These are phyloP conservation scores for Botrytis cinerea DNA, from an alignment of 2,329 filamentous ascomycete genomes.

Conservation along the genomic window DNA sequence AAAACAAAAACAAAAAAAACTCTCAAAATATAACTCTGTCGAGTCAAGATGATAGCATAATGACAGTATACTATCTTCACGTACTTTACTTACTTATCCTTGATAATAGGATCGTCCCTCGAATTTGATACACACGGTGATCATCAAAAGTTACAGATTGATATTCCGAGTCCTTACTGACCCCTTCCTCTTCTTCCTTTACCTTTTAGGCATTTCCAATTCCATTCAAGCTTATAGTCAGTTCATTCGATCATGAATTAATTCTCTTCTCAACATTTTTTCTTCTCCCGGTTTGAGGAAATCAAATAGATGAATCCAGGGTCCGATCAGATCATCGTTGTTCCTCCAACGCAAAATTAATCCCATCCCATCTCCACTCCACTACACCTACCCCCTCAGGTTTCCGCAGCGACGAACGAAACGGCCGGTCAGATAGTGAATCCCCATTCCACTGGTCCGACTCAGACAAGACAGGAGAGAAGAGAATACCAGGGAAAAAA, in stretches of 20 bases:
- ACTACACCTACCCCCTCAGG: neutral
- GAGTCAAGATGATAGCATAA: neutral
- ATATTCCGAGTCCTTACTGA: neutral
- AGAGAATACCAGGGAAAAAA: neutral
- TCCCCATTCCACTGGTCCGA: neutral
- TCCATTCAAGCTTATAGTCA: neutral
- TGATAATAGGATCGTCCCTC: neutral
- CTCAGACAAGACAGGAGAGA: neutral
- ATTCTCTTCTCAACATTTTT: neutral
- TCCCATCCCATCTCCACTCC: neutral
- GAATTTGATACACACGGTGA: neutral
- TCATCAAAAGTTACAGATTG: neutral
- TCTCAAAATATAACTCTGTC: neutral
- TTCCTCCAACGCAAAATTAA: slow-evolving; percentile 20
- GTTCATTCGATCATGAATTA: neutral
- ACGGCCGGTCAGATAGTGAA: neutral
- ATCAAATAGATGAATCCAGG: neutral
- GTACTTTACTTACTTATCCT: neutral
- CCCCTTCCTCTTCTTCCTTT: neutral
- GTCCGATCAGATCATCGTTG: slow-evolving; percentile 3
- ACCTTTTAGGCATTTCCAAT: neutral
- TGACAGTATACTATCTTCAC: neutral
- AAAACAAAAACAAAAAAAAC: neutral
- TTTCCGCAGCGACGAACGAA: slow-evolving; percentile 17
- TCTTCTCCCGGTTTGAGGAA: neutral